Conservation (phyloP, 495 filamentous ascomycete species). For the Oidiodendron maius region DNA sequence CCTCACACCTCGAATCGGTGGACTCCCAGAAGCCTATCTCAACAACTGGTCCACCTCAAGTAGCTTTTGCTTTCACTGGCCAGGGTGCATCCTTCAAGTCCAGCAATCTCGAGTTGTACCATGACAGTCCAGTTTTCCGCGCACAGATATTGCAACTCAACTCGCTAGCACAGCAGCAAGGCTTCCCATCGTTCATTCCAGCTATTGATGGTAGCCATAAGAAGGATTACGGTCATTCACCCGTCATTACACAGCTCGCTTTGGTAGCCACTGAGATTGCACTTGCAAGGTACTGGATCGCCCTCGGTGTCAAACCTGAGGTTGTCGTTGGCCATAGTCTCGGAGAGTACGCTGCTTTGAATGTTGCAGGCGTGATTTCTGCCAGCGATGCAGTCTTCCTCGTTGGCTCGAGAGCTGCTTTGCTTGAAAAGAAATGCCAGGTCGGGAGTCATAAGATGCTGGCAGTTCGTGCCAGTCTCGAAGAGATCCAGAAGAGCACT, state of each 20-base stretch:
- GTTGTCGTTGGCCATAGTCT: constrained; percentile 80
- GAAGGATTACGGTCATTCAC: constrained; percentile 53
- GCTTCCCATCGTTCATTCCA: constrained; percentile 60
- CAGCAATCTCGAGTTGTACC: constrained; percentile 65
- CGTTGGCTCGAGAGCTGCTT: constrained; percentile 67
- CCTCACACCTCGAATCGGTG: not conserved
- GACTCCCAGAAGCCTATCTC: not conserved
- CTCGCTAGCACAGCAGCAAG: constrained; percentile 59
- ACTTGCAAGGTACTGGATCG: constrained; percentile 69
- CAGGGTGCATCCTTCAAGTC: constrained; percentile 57
- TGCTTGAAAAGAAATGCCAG: constrained; percentile 66
- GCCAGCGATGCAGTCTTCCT: constrained; percentile 75
- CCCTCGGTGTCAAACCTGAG: constrained; percentile 68
- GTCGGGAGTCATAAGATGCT: constrained; percentile 65
- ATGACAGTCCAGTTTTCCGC: constrained; percentile 58
- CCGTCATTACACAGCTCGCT: constrained; percentile 71
- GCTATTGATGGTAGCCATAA: constrained; percentile 56
- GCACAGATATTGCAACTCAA: constrained; percentile 63
- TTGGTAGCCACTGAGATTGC: constrained; percentile 79
- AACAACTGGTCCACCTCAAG: constrained; percentile 4
- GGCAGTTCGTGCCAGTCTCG: constrained; percentile 40
- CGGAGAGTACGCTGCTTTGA: constrained; percentile 83
- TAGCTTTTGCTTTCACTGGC: constrained; percentile 64
- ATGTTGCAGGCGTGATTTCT: constrained; percentile 73
- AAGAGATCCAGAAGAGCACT: constrained; percentile 31